Base-by-base conservation (phyloP, 306 rosid genomes). In the Myrica gale region DNA sequence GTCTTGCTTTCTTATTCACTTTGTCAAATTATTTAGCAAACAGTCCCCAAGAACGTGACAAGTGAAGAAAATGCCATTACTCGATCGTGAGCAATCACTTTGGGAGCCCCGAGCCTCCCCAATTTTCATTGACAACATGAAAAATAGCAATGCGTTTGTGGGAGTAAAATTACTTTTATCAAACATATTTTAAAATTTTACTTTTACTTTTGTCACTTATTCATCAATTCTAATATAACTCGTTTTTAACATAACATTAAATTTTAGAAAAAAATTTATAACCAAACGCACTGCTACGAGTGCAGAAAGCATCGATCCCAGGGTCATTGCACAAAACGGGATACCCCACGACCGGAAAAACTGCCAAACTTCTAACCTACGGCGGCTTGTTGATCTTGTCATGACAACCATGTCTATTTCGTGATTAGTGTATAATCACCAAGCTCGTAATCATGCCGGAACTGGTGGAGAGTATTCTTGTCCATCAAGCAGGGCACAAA, bases 291-390 rank as follows among this genome's bases (percentile, higher is more conserved):
- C n/a, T n/a, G n/a, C n/a, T n/a, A n/a, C n/a, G 70, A 52, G 19
- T 41, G 5, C 68, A 62, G 37, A 62, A 39, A 37, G 45, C 45
- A 62, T n/a, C n/a, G n/a, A n/a, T 37, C 68, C 51, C 26, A 71
- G 71, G 75, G 62, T 71, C 67, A 62, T 45, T 69, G 65, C 39
- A 62, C 2, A 54, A 32, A 43, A 9, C 37, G 74, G 48, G 78
- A 78, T 47, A 75, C 42, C 16, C 60, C 20, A 21, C 63, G 46
- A 32, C 37, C 37, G 37, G 37, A 2, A 32, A 32, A 32, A 79
- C 62, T 67, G 76, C 56, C 73, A 47, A 79, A 72, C 68, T 11
- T 39, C 16, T 72, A 81, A 73, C 84, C 83, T 80, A 60, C 69
- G n/a, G 63, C 69, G n/a, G 63, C 41, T 68, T 71, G 54, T 23